Evolutionary conservation across 2,329 filamentous ascomycete genomes (phyloP), one percentile per base, ranked within the genome.

Genomic region (Cordyceps fumosorosea): DNA sequence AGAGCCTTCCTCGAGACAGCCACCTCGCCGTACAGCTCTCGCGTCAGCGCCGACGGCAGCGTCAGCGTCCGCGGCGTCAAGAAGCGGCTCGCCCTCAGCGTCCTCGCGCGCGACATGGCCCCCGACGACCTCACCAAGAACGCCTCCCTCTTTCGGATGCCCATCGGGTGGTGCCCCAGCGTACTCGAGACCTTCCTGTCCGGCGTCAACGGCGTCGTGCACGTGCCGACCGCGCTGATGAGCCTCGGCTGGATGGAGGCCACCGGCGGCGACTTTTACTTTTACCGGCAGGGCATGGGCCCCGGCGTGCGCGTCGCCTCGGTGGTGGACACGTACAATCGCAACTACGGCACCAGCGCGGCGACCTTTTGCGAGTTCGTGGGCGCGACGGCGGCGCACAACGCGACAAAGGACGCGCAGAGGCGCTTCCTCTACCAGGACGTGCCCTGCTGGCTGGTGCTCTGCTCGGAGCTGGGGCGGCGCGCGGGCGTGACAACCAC

Each of bases 261-360:
- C 2, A 65, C 64, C 22, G 52, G 60, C 47, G 63, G 64, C 10
- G 63, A 64, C 60, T 65, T 65, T 22, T 64, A 57, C 60, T 64
- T 64, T 32, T 65, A 65, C 60, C 59, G 63, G 10, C 62, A 65
- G 44, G 64, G 64, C 2, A 65, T 65, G 64, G 62, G 64, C 47
- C 22, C 56, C 3, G 60, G 63, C 10, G 63, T 65, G 12, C 64
- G 64, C 47, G 60, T 47, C 53, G 51, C 64, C 51, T 60, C 58
- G 14, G 60, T 50, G 26, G 18, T 58, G n/a, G 53, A 62, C 18
- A 53, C 26, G 0, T 58, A 45, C 16, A 58, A 62, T 10, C 18
- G 11, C 24, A 53, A 58, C 40, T 63, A 64, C 16, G 64, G 63
- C 2, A 56, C 51, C 5, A 40, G 58, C 8, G 60, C 57, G 22